Evolutionary conservation across 2,329 filamentous ascomycete species (phyloP), one percentile per base, ranked within the genome.

Genomic region (Aureobasidium sp.): DNA sequence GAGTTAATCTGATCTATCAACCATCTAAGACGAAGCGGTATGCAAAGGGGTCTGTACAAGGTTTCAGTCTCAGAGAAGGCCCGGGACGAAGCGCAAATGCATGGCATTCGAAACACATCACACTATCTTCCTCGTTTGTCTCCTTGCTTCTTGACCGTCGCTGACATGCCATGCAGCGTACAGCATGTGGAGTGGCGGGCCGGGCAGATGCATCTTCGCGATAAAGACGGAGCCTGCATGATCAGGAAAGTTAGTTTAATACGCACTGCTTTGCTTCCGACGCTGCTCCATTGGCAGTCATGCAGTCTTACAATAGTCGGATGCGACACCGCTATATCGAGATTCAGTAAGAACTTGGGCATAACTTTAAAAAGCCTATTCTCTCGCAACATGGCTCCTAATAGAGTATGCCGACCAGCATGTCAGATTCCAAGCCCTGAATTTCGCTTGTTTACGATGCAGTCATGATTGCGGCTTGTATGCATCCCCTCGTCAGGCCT

Each of bases 21-120:
- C 34, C 27, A 44, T 29, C 41, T 10, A 7, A 51, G 29, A 51
- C 32, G 32, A 36, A 46, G 27, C 41, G 39, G 53, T 59, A 59
- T 59, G 55, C 55, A 59, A 4, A 34, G 55, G 37, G 43, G 55
- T 48, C 46, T 6, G 27, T 41, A 60, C 57, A 60, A 60, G 46
- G 57, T 60, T 60, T 60, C 37, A 43, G 60, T 48, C 39, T 36
- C n/a, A 47, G 43, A 41, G 36, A 48, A 61, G 60, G 60, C 51
- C 60, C 60, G 60, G 50, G 43, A 48, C 60, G 60, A 55, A 55
- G 60, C 50, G 50, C 48, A 43, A 52, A 53, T 62, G 60, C 60
- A 62, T 48, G 60, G 50, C 60, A 62, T 62, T 34, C 39, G 41
- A 56, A 56, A 56, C 60, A 62, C 60, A 62, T 55, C 60, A 62